Percentiles rank a stretch among this genome's conserved stretches.
phyloP scores from a whole-genome alignment of 768 basidiomycete genomes.

The Leccinum fibrillosum region DNA sequence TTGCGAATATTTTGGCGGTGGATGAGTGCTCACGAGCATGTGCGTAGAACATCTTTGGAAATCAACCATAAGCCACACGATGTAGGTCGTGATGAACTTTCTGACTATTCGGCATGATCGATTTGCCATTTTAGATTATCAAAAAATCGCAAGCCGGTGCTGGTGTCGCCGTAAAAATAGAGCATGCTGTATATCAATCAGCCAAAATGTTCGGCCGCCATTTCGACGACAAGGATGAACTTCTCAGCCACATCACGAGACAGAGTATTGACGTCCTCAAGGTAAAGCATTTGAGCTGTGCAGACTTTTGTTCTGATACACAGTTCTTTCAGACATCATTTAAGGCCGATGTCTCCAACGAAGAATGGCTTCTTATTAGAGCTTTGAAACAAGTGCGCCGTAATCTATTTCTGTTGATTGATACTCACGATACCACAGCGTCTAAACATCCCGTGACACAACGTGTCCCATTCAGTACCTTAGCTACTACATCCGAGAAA shows the following conservation, averaged over 20 bases:
- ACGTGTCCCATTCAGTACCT: slow-evolving; percentile 5
- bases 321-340: slow-evolving; percentile 61
- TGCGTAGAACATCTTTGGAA: slow-evolving; percentile 82
- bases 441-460: slow-evolving; percentile 34
- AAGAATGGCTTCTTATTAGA: slow-evolving; percentile 94
- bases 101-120: neutral
- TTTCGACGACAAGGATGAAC: slow-evolving; percentile 93
- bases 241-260: slow-evolving; percentile 86
- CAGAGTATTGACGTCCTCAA: slow-evolving; percentile 96
- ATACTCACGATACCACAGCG: slow-evolving; percentile 27
- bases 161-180: slow-evolving; percentile 98
- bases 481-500: slow-evolving; percentile 14
- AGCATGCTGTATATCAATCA: slow-evolving; percentile 93
- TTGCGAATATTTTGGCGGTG: neutral
- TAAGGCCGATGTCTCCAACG: slow-evolving; percentile 81
- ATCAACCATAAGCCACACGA: slow-evolving; percentile 93
- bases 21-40: slow-evolving; percentile 2
- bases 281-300: slow-evolving; percentile 38
- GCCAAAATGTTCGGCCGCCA: slow-evolving; percentile 96
- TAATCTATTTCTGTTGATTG: neutral
- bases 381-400: slow-evolving; percentile 67
- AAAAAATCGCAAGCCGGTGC: slow-evolving; percentile 94
- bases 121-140: slow-evolving; percentile 53
- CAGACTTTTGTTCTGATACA: slow-evolving; percentile 4
- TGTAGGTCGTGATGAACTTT: slow-evolving; percentile 37